Evolutionary conservation across 257 asterid genomes (phyloP).

Genomic region (Cinchona pubescens): DNA sequence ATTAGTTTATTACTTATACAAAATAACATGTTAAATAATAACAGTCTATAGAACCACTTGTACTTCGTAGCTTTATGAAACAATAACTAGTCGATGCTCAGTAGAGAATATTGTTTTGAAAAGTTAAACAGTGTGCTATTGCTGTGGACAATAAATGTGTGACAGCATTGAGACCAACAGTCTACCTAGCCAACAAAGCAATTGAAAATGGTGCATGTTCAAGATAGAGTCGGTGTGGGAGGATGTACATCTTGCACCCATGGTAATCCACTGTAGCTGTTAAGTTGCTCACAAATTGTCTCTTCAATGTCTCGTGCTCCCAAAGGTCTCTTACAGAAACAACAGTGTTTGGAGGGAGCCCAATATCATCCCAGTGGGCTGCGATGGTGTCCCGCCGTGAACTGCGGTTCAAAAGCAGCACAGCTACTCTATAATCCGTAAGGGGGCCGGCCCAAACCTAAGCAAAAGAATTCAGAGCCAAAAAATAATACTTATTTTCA

Average conservation of each 20-base stretch:
- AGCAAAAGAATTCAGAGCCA: too few species aligned
- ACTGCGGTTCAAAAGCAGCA: slow-evolving; percentile 72
- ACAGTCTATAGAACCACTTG: too few species aligned
- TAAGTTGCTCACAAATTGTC: slow-evolving; percentile 53
- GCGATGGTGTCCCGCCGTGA: slow-evolving; percentile 28
- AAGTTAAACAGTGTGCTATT: too few species aligned
- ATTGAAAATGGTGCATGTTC: slow-evolving; percentile 7
- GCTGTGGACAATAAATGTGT: not conserved
- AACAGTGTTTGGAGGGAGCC: slow-evolving; percentile 48
- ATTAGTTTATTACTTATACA: too few species aligned
- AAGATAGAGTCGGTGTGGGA: slow-evolving; percentile 47
- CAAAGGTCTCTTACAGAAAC: slow-evolving; percentile 71
- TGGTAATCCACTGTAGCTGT: slow-evolving; percentile 65
- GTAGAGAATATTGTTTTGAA: too few species aligned
- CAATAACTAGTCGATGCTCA: too few species aligned
- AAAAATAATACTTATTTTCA: too few species aligned
- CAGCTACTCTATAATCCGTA: slow-evolving; percentile 57
- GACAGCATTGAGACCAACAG: not conserved
- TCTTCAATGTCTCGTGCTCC: slow-evolving; percentile 72
- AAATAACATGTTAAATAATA: too few species aligned
- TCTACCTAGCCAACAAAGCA: not conserved
- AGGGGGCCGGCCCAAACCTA: slow-evolving; percentile 97
- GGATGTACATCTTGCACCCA: slow-evolving; percentile 74
- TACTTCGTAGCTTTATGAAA: too few species aligned
- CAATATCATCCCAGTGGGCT: slow-evolving; percentile 82